These are phyloP conservation scores for Plasmodium vinckei DNA, from an alignment of 169 alveolate genomes.

Conservation along the genomic window DNA sequence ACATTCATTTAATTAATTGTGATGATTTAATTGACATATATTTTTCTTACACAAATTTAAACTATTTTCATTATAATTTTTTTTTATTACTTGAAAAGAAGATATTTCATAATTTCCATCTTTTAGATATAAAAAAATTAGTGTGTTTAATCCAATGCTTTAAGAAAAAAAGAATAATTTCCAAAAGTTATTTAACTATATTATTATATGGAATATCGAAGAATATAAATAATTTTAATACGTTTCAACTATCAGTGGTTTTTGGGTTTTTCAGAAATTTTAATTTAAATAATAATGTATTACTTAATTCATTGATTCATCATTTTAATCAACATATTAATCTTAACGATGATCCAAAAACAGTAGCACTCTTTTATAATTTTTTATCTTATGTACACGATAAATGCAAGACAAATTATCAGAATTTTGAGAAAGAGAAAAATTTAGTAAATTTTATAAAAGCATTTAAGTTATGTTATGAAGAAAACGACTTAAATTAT, in stretches of 20 bases:
- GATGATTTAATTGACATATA: constrained; percentile 62
- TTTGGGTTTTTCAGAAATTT: constrained; percentile 64
- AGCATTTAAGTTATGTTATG: constrained; percentile 9
- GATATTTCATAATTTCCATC: constrained; percentile 63
- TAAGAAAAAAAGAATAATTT: constrained; percentile 60
- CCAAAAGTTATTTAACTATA: constrained; percentile 73
- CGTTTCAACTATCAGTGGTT: constrained; percentile 66
- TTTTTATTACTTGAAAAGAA: constrained; percentile 73
- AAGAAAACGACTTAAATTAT: background rate
- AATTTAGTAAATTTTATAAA: constrained; percentile 24
- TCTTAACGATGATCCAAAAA: constrained; percentile 16
- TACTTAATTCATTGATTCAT: constrained; percentile 66
- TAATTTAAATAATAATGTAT: constrained; percentile 57
- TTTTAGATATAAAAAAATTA: constrained; percentile 50
- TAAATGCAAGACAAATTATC: constrained; percentile 32
- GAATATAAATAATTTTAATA: constrained; percentile 53
- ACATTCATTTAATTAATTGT: constrained; percentile 43
- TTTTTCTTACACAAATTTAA: constrained; percentile 62
- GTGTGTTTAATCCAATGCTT: constrained; percentile 65
- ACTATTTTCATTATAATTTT: constrained; percentile 76
- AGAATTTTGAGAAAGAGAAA: constrained; percentile 17
- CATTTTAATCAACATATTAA: constrained; percentile 44
- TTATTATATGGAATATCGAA: constrained; percentile 73
- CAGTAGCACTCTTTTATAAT: constrained; percentile 51
- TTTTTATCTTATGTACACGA: constrained; percentile 54